phyloP scores from a whole-genome alignment of 202 grass and related monocot genomes.

The Elaeis oleifera region DNA sequence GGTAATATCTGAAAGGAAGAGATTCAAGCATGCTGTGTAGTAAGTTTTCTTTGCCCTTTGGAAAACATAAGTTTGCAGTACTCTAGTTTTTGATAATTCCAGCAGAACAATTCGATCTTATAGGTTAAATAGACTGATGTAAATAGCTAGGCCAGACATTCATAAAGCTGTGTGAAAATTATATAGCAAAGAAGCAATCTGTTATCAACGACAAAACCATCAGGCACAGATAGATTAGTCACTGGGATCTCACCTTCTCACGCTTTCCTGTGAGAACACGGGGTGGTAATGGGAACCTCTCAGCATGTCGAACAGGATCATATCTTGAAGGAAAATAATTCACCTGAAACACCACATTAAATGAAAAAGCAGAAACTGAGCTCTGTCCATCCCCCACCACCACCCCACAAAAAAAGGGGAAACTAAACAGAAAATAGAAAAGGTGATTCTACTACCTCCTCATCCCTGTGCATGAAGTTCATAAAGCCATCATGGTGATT shows the following conservation, averaged over 20 bases:
- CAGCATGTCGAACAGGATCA: constrained; percentile 51
- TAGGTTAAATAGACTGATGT: too few species aligned
- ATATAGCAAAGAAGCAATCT: not conserved
- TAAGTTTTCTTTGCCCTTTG: too few species aligned
- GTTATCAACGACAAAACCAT: not conserved
- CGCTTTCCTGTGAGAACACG: constrained; percentile 39
- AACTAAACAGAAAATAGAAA: not conserved
- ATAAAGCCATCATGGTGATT: constrained; percentile 83
- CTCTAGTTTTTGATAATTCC: too few species aligned
- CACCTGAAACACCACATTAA: constrained; percentile 25
- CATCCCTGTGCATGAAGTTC: constrained; percentile 94
- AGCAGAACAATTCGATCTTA: too few species aligned
- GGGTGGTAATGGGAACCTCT: constrained; percentile 56
- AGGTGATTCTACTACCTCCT: constrained; percentile 38
- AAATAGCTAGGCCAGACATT: too few species aligned
- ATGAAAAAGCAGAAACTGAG: too few species aligned
- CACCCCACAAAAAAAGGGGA: not conserved
- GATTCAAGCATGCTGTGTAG: too few species aligned
- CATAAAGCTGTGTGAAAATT: too few species aligned
- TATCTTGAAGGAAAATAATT: constrained; percentile 90
- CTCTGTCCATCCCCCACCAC: too few species aligned
- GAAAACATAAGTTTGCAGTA: too few species aligned
- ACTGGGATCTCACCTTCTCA: constrained; percentile 45
- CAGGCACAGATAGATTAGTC: not conserved
- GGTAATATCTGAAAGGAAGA: too few species aligned